phyloP scores from a whole-genome alignment of 192 early-diverging fungal species.

The Fimicolochytrium jonesii region DNA sequence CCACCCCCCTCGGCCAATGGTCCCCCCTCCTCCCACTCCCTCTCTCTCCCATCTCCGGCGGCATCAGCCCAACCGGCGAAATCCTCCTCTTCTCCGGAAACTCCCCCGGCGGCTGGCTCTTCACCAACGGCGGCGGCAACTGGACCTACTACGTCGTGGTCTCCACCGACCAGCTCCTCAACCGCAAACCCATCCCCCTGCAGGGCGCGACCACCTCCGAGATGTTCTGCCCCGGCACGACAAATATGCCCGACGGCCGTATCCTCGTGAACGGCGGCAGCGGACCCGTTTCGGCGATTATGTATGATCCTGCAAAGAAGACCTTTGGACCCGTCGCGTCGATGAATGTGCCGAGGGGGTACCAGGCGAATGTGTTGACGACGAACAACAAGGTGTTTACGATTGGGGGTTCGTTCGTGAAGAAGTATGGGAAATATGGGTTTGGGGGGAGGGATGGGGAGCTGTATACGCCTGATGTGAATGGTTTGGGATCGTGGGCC shows the following conservation, averaged over 20 bases:
- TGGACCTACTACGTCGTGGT: background rate
- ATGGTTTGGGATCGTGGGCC: background rate
- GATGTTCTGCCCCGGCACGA: conserved; percentile 10
- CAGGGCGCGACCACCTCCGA: background rate
- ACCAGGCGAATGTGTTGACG: conserved; percentile 1
- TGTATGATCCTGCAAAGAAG: background rate
- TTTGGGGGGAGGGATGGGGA: conserved; percentile 3
- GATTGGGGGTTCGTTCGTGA: background rate
- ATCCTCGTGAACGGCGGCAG: conserved; percentile 1
- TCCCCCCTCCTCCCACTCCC: conserved; percentile 2
- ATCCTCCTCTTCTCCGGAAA: conserved; percentile 1
- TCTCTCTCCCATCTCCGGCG: conserved; percentile 3
- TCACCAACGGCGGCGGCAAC: background rate
- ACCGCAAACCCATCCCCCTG: background rate
- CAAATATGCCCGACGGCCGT: background rate
- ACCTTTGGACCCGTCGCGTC: background rate
- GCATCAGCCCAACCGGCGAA: background rate
- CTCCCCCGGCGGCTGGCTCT: conserved; percentile 1
- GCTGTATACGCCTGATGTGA: background rate
- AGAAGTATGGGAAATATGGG: background rate
- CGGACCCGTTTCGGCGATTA: background rate
- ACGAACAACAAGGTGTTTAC: conserved; percentile 3
- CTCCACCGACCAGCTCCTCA: background rate
- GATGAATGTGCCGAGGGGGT: conserved; percentile 5
- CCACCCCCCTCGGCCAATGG: background rate